phyloP scores from a whole-genome alignment of 306 rosid species.

The Sphenostylis stenocarpa region DNA sequence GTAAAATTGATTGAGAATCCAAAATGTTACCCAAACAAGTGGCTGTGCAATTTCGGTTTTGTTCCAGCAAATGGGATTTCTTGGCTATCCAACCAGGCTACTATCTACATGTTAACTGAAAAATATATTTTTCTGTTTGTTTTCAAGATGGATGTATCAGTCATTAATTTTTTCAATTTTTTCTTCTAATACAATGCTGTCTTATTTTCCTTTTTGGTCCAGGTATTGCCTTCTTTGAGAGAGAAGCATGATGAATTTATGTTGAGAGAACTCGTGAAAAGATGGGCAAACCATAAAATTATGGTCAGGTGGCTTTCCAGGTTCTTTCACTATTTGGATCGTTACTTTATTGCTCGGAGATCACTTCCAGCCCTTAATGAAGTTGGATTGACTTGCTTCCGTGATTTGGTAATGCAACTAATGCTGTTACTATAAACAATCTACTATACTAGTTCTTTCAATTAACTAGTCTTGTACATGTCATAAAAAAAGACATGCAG shows the following conservation, averaged over 20 bases:
- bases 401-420: conserved; percentile 54
- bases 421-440: conserved; percentile 19
- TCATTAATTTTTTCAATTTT: background rate
- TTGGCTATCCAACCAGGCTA: background rate
- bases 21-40: background rate
- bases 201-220: background rate
- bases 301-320: conserved; percentile 82
- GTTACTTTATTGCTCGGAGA: conserved; percentile 73
- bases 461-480: background rate
- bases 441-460: conserved; percentile 1
- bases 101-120: background rate
- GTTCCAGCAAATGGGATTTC: background rate
- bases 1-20: background rate
- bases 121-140: background rate
- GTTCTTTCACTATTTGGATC: conserved; percentile 70
- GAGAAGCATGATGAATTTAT: conserved; percentile 82
- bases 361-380: conserved; percentile 75
- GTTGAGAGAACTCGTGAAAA: conserved; percentile 75
- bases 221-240: conserved; percentile 83
- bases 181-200: conserved; percentile 10
- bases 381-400: conserved; percentile 80
- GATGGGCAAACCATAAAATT: conserved; percentile 77
- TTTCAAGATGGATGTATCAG: background rate
- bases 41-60: background rate
- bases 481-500: background rate